These are phyloP conservation scores for Nigrograna mackinnonii DNA, from an alignment of 2,329 filamentous ascomycete species.

Conservation along the genomic window DNA sequence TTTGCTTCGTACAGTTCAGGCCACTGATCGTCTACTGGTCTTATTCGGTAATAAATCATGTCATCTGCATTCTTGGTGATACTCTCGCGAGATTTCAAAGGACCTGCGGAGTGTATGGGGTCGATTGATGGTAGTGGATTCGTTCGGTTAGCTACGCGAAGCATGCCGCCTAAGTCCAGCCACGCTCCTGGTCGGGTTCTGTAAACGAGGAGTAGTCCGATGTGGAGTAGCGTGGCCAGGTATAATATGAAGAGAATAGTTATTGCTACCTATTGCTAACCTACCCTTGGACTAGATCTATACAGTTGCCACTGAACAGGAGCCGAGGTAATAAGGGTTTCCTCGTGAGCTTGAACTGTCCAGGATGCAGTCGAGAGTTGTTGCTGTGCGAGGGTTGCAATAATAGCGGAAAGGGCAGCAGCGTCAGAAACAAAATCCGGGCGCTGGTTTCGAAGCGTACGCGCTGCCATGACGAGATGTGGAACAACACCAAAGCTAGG, in stretches of 20 bases:
- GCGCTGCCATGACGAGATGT: neutral
- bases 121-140: neutral
- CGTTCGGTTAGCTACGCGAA: slow-evolving; percentile 7
- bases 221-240: neutral
- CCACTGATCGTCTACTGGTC: neutral
- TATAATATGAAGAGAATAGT: slow-evolving; percentile 1
- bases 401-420: slow-evolving; percentile 2
- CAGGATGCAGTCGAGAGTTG: slow-evolving; percentile 3
- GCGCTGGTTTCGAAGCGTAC: neutral
- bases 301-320: slow-evolving; percentile 13
- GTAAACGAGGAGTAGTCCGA: slow-evolving; percentile 3
- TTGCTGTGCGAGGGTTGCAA: slow-evolving; percentile 3
- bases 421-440: neutral
- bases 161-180: slow-evolving; percentile 5
- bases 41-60: neutral
- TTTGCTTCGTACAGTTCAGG: neutral
- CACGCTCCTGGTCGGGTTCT: slow-evolving; percentile 5
- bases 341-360: neutral
- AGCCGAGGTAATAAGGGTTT: slow-evolving; percentile 2
- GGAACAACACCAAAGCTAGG: neutral
- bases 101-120: neutral
- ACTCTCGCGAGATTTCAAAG: neutral
- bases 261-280: slow-evolving; percentile 7
- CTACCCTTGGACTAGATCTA: slow-evolving; percentile 3
- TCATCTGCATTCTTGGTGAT: neutral